Evolutionary conservation across 1,284 basidiomycete species (phyloP).

Genomic region (Neolentinus lepideus): DNA sequence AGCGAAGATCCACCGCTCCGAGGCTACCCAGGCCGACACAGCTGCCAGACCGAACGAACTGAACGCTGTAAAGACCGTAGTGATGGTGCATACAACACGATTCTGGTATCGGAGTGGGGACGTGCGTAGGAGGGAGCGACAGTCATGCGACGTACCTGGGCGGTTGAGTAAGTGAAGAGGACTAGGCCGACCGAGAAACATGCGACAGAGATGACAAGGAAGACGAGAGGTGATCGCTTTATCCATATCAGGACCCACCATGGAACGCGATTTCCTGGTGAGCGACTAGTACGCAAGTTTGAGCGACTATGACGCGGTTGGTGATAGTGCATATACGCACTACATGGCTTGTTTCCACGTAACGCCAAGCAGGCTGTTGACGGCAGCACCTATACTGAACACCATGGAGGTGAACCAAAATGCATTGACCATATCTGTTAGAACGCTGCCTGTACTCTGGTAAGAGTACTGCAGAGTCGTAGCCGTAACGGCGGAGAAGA

Average conservation of each 20-base stretch:
- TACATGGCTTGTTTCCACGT: constrained; percentile 79
- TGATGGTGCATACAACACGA: constrained; percentile 55
- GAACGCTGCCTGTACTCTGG: constrained; percentile 20
- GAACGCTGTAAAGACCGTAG: constrained; percentile 65
- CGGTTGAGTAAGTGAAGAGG: constrained; percentile 57
- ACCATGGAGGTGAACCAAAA: constrained; percentile 73
- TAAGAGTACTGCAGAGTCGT: constrained; percentile 66
- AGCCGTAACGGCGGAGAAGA: constrained; percentile 72
- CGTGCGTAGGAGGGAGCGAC: background rate
- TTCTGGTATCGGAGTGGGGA: constrained; percentile 32
- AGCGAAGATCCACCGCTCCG: constrained; percentile 65
- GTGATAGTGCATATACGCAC: constrained; percentile 33
- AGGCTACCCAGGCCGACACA: constrained; percentile 73
- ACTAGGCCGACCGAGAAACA: constrained; percentile 67
- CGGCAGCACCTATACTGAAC: constrained; percentile 69
- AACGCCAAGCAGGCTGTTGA: constrained; percentile 64
- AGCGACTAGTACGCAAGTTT: constrained; percentile 32
- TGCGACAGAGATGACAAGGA: constrained; percentile 65
- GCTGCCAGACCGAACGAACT: constrained; percentile 70
- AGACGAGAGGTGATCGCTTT: constrained; percentile 68
- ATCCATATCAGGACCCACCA: constrained; percentile 82
- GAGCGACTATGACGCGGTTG: constrained; percentile 2
- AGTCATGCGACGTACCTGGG: constrained; percentile 34
- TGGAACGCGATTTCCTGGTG: constrained; percentile 57
- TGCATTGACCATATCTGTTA: constrained; percentile 51